These are phyloP conservation scores for Lasiodiplodia theobromae DNA, from an alignment of 2,329 filamentous ascomycete species.

Conservation along the genomic window DNA sequence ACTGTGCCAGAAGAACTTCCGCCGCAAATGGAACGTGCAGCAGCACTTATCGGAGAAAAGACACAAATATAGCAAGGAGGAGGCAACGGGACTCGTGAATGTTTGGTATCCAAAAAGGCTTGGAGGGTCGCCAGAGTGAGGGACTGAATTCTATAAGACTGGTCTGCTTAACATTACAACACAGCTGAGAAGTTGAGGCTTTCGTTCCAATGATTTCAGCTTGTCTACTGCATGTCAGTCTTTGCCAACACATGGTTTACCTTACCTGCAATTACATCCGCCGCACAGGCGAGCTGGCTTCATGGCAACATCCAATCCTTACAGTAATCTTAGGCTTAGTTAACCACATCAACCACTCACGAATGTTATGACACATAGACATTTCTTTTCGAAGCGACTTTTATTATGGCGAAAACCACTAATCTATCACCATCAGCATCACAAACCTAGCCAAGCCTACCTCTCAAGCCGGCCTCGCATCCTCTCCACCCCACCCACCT, in stretches of 20 bases:
- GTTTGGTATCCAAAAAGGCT: neutral
- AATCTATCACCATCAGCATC: slow-evolving; percentile 16
- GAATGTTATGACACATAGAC: too few relatives aligned
- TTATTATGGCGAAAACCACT: slow-evolving; percentile 12
- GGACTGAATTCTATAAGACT: neutral
- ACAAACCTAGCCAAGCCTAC: neutral
- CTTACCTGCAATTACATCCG: too few relatives aligned
- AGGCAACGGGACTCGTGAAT: neutral
- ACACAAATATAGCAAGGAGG: neutral
- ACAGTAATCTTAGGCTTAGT: neutral
- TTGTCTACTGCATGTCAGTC: too few relatives aligned
- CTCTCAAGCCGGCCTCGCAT: neutral
- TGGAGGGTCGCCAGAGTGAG: neutral
- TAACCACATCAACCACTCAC: too few relatives aligned
- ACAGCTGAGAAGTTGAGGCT: neutral
- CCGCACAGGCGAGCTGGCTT: neutral
- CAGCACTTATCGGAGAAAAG: neutral
- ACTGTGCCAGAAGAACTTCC: neutral
- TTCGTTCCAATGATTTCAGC: neutral
- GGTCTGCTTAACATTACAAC: too few relatives aligned
- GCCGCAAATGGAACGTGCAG: neutral
- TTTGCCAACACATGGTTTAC: too few relatives aligned
- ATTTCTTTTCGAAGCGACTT: neutral
- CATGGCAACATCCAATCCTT: neutral
- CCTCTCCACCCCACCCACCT: neutral